phyloP scores from a whole-genome alignment of 768 basidiomycete genomes.

The Hygrophorus pudorinus region DNA sequence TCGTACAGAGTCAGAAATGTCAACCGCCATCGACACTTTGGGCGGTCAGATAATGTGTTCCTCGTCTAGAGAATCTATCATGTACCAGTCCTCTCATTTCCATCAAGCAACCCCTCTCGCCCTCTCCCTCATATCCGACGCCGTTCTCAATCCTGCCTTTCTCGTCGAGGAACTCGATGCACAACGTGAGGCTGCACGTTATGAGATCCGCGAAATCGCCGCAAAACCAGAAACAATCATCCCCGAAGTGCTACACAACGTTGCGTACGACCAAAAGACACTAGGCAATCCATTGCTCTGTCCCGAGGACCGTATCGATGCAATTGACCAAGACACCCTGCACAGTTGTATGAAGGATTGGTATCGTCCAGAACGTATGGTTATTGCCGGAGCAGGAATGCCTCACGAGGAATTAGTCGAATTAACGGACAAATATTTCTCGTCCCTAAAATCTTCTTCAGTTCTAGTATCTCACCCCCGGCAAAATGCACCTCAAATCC shows the following conservation, averaged over 20 bases:
- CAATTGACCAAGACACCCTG: constrained; percentile 53
- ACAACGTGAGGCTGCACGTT: constrained; percentile 80
- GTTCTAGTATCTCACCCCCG: constrained; percentile 15
- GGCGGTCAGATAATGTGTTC: constrained; percentile 91
- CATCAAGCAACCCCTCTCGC: constrained; percentile 73
- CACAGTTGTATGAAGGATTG: constrained; percentile 61
- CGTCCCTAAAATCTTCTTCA: constrained; percentile 41
- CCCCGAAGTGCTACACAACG: constrained; percentile 80
- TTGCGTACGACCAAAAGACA: constrained; percentile 69
- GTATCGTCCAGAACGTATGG: constrained; percentile 93
- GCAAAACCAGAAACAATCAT: constrained; percentile 90
- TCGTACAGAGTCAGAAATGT: constrained; percentile 71
- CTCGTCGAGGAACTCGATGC: constrained; percentile 67
- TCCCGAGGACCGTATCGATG: constrained; percentile 70
- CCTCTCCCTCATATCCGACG: constrained; percentile 85
- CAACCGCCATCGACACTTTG: constrained; percentile 65
- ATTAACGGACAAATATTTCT: constrained; percentile 76
- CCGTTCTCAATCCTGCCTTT: constrained; percentile 72
- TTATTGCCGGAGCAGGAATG: constrained; percentile 91
- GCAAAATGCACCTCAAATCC: constrained; percentile 26
- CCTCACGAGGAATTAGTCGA: constrained; percentile 83
- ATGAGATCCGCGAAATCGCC: constrained; percentile 82
- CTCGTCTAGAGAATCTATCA: constrained; percentile 86
- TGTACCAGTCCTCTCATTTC: constrained; percentile 97
- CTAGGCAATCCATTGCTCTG: constrained; percentile 90